Evolutionary conservation across 164 flowering plant species (phyloP), one percentile per base, ranked within the genome.

Genomic region (Vitis cinerea): DNA sequence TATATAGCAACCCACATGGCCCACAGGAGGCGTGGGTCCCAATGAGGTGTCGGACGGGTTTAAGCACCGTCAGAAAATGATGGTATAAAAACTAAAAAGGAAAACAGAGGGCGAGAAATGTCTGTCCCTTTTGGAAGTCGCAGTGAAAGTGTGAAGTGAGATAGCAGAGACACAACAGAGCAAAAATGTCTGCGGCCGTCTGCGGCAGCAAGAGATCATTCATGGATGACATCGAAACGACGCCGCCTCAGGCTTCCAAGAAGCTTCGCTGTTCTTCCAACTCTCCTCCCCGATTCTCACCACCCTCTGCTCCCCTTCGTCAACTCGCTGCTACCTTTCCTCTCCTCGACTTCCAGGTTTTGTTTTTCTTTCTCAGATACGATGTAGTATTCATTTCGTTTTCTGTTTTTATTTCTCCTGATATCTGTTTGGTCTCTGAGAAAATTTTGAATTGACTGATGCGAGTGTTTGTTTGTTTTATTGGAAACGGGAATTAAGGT

Each of bases 151-250:
- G 44, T 37, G 27, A 47, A 29, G 11, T 61, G 64, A 61, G 64
- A 47, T 4, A 12, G 56, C 3, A 53, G 44, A 31, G 44, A 37
- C 44, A 37, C 6, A 23, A 23, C 27, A 23, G 27, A 23, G 27
- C 60, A 59, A 71, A 48, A 63, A 84, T 84, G 85, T 80, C 83
- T 72, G 83, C 83, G 13, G 78, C 71, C 9, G 80, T 79, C 57
- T 81, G 84, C 56, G 84, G 88, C 29, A 79, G 81, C 66, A 86
- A 85, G 86, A 80, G 88, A 72, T 80, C 84, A 6, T 82, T 80
- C 72, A 81, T 83, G 64, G 88, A 83, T 48, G 88, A 83, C n/a
- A 72, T 76, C 31, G 17, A 62, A 13, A 72, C 84, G 27, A 53
- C 76, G 8, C 71, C 89, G 10, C 78, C 84, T 51, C 83, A 84